Evolutionary conservation across 257 asterid genomes (phyloP), one percentile per base, ranked within the genome.

Genomic region (Nicotiana undulata): DNA sequence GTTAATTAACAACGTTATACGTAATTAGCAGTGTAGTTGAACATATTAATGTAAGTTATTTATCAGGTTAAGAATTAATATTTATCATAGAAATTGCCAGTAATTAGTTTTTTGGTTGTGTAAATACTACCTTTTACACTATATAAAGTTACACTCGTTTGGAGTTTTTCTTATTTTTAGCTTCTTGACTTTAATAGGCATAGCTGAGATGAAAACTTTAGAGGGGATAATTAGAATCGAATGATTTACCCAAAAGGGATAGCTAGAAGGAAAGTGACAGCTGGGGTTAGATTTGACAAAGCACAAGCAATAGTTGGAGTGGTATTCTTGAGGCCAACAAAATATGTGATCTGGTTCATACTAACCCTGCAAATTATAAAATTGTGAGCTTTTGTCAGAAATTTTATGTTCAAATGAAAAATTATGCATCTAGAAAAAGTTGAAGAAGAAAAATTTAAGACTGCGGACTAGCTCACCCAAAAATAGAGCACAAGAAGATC

Each of bases 291-390:
- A 83, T 95, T 95, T 85, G 86, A 82, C 86, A 93, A 81, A 61
- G 99, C 98, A 77, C 98, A 91, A 4, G 98, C 94, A 49, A 92
- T 88, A 1, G 99, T 95, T 81, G 99, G 99, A 81, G 93, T 90
- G 17, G 97, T 93, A 81, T 92, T 83, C 86, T 93, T 95, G 34
- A 95, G 85, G 51, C 98, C 99, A 78, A 93, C 89, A 80, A 95
- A 90, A 84, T 91, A 95, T 13, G 97, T 89, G 80, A 93, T 89
- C 60, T 95, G 99, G 81, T 92, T 93, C 87, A 92, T 76, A 3
- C 98, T 88, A 4, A 88, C 96, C 81, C 99, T 95, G 96, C 89
- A 80, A 29, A 29, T 29, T 29, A 29, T 29, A 29, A 15, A 52
- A 77, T 59, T 60, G 26, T 11, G 20, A 64, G 24, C 34, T 32